Evolutionary conservation across 345 rosid species (phyloP).

Genomic region (Eucalyptus lansdowneana): DNA sequence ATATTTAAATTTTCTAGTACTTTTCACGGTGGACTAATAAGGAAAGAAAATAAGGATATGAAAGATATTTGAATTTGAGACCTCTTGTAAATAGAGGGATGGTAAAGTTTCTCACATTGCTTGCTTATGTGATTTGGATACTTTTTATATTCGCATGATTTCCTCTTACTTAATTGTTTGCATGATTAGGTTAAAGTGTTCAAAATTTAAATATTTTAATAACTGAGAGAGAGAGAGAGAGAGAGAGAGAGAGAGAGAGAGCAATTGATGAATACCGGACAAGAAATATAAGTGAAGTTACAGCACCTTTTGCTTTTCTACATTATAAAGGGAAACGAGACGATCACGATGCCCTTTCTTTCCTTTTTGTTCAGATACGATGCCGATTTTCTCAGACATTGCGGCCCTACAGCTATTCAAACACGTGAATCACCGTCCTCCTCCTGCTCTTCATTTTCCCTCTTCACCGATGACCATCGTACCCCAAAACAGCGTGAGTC

Average conservation of each 20-base stretch:
- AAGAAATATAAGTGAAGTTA: not conserved
- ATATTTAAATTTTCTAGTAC: not conserved
- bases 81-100: not conserved
- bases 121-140: not conserved
- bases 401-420: not conserved
- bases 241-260: not conserved
- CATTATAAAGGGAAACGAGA: not conserved
- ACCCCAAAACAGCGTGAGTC: not conserved
- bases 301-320: not conserved
- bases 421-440: not conserved
- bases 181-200: not conserved
- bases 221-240: not conserved
- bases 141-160: rapidly evolving
- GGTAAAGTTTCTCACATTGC: not conserved
- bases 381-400: not conserved
- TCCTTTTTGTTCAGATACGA: not conserved
- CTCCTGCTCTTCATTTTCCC: not conserved
- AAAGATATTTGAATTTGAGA: not conserved
- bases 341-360: not conserved
- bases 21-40: not conserved
- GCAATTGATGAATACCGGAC: not conserved
- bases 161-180: not conserved
- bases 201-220: not conserved
- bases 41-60: not conserved
- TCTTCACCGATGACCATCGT: not conserved